These are phyloP conservation scores for Vitis rupestris DNA, from an alignment of 164 flowering plant genomes.

Conservation along the genomic window DNA sequence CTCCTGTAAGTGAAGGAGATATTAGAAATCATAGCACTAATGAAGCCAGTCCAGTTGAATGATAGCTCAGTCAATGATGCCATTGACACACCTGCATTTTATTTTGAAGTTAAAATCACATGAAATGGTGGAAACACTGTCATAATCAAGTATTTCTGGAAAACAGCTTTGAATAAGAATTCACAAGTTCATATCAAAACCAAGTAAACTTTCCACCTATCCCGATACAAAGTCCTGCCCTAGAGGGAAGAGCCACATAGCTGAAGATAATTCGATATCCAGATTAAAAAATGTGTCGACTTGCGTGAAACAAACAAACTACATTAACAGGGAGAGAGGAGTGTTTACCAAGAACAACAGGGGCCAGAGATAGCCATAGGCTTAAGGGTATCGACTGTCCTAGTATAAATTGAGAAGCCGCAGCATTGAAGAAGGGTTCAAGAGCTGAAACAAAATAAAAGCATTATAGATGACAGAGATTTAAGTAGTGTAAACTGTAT, in stretches of 20 bases:
- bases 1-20: constrained; percentile 97
- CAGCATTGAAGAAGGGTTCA: constrained; percentile 98
- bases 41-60: constrained; percentile 96
- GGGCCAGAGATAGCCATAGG: constrained; percentile 88
- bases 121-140: not conserved
- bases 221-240: no score
- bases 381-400: constrained; percentile 77
- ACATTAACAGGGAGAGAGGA: not conserved
- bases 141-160: not conserved
- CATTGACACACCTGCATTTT: constrained; percentile 84
- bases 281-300: no score
- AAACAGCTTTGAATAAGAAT: no score
- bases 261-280: no score
- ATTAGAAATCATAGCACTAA: constrained; percentile 97
- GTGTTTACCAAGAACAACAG: constrained; percentile 65
- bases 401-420: constrained; percentile 94
- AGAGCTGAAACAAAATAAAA: constrained; percentile 52
- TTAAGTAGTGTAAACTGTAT: no score
- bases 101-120: not conserved
- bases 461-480: no score
- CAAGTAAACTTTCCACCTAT: no score
- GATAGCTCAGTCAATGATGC: constrained; percentile 96
- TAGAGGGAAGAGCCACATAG: no score
- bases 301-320: not conserved
- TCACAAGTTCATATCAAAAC: no score